Evolutionary conservation across 768 basidiomycete genomes (phyloP).

Genomic region (Amanita inopinata): DNA sequence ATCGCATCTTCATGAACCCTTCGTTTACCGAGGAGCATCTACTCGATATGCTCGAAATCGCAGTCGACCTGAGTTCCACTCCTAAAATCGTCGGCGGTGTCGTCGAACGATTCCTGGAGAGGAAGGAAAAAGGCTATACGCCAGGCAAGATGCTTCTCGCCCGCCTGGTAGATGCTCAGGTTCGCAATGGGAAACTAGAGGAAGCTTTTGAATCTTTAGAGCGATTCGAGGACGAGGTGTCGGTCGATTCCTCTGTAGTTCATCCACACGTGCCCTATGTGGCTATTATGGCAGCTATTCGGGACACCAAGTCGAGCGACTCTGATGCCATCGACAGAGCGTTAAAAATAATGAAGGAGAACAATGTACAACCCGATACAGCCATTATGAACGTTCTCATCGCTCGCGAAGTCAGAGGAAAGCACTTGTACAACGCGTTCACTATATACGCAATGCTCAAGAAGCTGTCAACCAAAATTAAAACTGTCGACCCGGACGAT

Average conservation of each 20-base stretch:
- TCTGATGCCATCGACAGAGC: neutral
- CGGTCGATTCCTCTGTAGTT: neutral
- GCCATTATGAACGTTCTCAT: conserved; percentile 42
- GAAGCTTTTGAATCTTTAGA: conserved; percentile 20
- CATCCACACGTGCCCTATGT: conserved; percentile 2
- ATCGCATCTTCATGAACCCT: conserved; percentile 15
- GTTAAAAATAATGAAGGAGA: conserved; percentile 11
- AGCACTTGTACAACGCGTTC: conserved; percentile 27
- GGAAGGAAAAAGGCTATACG: conserved; percentile 14
- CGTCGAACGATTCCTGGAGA: conserved; percentile 16
- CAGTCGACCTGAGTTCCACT: conserved; percentile 13
- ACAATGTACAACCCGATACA: conserved; percentile 27
- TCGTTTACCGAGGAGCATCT: conserved; percentile 21
- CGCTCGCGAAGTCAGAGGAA: conserved; percentile 23
- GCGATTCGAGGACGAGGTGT: conserved; percentile 12
- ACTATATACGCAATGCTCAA: conserved; percentile 32
- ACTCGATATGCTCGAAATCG: conserved; percentile 17
- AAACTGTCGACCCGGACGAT: conserved; percentile 27
- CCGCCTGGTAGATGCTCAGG: conserved; percentile 27
- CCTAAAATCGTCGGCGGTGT: conserved; percentile 13
- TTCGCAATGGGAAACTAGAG: conserved; percentile 22
- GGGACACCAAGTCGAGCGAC: conserved; percentile 4
- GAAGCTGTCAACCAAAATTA: conserved; percentile 17
- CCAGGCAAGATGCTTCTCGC: conserved; percentile 25
- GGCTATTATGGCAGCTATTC: conserved; percentile 12